Evolutionary conservation across 768 basidiomycete genomes (phyloP), one percentile per base, ranked within the genome.

Genomic region (Sarcodon sp.): DNA sequence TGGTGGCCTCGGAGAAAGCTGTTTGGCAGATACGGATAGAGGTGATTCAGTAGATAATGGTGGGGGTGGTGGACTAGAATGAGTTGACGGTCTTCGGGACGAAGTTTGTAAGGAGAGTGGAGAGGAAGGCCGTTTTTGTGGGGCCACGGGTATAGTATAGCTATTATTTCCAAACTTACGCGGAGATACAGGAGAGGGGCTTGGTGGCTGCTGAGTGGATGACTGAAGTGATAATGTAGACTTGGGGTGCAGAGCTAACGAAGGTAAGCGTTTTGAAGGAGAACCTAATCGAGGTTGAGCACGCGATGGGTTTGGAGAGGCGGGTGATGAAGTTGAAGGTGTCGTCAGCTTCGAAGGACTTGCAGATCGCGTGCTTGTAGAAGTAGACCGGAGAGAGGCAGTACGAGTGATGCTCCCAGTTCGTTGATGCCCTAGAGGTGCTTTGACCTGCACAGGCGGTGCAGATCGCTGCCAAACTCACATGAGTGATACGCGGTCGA

Each of bases 291-390:
- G 15, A 16, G 15, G 39, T 41, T 76, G 75, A 59, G 82, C 3
- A 13, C 39, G 39, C 13, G 39, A 41, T 15, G 39, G 53, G 49
- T 54, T 53, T 43, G 58, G 57, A 47, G 50, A 47, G 43, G 58
- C 61, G 5, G 68, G 57, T 6, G 66, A 52, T 27, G 62, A 54
- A 16, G 60, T 51, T n/a, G 66, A 16, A 34, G 62, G 51, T 6
- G 63, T 57, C 12, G 71, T 64, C 57, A 3, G 21, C 4, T 81
- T 81, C 21, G 65, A 69, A 15, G 85, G 86, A 59, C 83, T 87
- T 4, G 65, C 61, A 6, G 85, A 75, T 15, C 85, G 79, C 7
- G 82, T 16, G 15, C 7, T 9, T 1, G 55, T 34, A 16, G 61
- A 58, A 16, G 72, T 68, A 6, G 73, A 70, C 21, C 77, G 69